Conservation (phyloP, 2,329 filamentous ascomycete genomes). For the Aphanocladium album region DNA sequence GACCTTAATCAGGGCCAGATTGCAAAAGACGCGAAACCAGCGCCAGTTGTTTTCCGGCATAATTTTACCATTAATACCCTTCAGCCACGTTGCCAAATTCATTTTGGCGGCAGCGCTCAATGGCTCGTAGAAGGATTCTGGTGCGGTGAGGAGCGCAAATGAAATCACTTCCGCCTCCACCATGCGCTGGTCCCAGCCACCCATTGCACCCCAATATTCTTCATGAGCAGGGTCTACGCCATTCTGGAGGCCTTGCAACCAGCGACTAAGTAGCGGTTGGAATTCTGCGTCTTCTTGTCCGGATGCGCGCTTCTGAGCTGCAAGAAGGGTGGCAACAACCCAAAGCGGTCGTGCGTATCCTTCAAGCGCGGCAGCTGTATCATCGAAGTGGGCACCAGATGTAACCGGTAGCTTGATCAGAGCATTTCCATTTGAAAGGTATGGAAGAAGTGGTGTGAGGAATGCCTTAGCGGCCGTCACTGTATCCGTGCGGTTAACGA, state of each 20-base stretch:
- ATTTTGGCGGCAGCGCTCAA: slow-evolving; percentile 25
- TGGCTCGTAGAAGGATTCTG: slow-evolving; percentile 29
- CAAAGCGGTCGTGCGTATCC: slow-evolving; percentile 38
- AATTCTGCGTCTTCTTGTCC: background rate
- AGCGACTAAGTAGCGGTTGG: slow-evolving; percentile 20
- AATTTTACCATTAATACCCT: slow-evolving; percentile 36
- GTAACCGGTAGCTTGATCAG: slow-evolving; percentile 32
- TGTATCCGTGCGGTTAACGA: slow-evolving; percentile 31
- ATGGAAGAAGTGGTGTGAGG: slow-evolving; percentile 26
- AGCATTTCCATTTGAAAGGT: slow-evolving; percentile 30
- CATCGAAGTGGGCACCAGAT: slow-evolving; percentile 39
- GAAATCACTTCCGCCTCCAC: slow-evolving; percentile 49
- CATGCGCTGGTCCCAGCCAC: slow-evolving; percentile 46
- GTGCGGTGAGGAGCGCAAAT: slow-evolving; percentile 41
- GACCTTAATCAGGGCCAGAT: slow-evolving; percentile 39
- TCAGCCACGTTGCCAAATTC: slow-evolving; percentile 38
- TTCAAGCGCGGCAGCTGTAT: slow-evolving; percentile 40
- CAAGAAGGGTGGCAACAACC: slow-evolving; percentile 35
- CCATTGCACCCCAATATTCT: slow-evolving; percentile 45
- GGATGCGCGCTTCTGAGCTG: slow-evolving; percentile 17
- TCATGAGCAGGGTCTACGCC: slow-evolving; percentile 29
- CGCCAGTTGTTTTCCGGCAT: slow-evolving; percentile 48
- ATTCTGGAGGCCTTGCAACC: slow-evolving; percentile 26
- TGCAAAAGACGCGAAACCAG: slow-evolving; percentile 48
- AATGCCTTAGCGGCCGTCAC: slow-evolving; percentile 30